Conservation (phyloP, 805 yeast genomes). For the Kodamaea neixiangensis region DNA sequence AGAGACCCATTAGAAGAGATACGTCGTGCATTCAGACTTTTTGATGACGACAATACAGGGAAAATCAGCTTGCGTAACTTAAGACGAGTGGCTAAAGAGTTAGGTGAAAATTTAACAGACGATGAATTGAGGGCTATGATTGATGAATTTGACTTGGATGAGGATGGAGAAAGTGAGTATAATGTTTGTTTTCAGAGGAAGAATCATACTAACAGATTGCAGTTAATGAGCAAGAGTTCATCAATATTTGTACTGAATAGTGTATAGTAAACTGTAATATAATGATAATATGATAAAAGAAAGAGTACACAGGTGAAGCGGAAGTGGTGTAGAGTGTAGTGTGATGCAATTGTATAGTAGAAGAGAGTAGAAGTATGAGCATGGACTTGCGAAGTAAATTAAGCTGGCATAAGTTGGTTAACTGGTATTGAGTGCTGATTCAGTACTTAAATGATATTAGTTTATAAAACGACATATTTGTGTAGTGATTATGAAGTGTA, state of each 20-base stretch:
- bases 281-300: constrained; percentile 1
- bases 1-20: constrained; percentile 95
- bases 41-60: constrained; percentile 88
- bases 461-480: too few species aligned
- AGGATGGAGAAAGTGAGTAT: constrained; percentile 82
- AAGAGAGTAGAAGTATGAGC: too few species aligned
- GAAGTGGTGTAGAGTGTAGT: not conserved
- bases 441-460: too few species aligned
- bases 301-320: not conserved
- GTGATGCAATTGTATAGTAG: too few species aligned
- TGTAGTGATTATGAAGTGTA: too few species aligned
- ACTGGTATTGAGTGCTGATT: too few species aligned
- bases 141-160: constrained; percentile 94
- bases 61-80: constrained; percentile 77
- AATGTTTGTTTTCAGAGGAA: not conserved
- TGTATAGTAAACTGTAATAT: constrained; percentile 1
- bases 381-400: too few species aligned
- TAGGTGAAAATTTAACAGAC: constrained; percentile 90
- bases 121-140: constrained; percentile 96
- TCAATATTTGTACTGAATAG: constrained; percentile 18
- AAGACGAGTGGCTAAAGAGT: constrained; percentile 85
- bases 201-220: constrained; percentile 29
- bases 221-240: constrained; percentile 82
- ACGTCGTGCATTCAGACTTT: constrained; percentile 81
- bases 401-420: too few species aligned